phyloP scores from a whole-genome alignment of 345 rosid genomes.

The Triadica sebifera region DNA sequence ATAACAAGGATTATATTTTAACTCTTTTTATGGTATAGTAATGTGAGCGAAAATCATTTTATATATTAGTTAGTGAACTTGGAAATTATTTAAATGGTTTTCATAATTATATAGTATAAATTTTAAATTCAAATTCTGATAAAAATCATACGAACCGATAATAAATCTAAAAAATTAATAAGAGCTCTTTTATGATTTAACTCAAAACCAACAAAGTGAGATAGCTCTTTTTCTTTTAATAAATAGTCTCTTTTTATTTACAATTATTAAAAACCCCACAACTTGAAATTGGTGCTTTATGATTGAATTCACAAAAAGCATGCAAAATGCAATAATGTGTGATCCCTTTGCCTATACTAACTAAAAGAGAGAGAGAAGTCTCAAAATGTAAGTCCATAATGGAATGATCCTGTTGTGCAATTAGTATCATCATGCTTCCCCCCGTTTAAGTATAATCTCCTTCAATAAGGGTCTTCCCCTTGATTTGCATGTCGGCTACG shows the following conservation, averaged over 20 bases:
- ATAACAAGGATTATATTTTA: too few species aligned
- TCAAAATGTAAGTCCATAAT: constrained; percentile 24
- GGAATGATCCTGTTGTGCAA: constrained; percentile 31
- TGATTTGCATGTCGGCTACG: constrained; percentile 61
- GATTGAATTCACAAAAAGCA: constrained; percentile 36
- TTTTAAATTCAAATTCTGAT: too few species aligned
- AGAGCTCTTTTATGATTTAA: background rate
- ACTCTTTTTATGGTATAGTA: too few species aligned
- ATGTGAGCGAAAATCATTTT: too few species aligned
- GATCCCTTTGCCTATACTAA: too few species aligned
- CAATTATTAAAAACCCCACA: background rate
- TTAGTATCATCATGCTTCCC: constrained; percentile 41
- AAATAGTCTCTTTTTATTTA: background rate
- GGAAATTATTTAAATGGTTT: too few species aligned
- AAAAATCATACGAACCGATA: too few species aligned
- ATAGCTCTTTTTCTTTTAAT: background rate
- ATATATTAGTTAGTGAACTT: too few species aligned
- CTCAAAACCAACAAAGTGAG: background rate
- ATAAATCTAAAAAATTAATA: too few species aligned
- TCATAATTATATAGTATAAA: too few species aligned
- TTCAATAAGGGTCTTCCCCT: constrained; percentile 9
- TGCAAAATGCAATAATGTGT: constrained; percentile 19
- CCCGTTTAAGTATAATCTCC: constrained; percentile 43
- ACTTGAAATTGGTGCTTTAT: constrained; percentile 33
- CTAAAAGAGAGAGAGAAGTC: constrained; percentile 4